Percentiles rank a stretch among this genome's conserved stretches.
These are phyloP conservation scores for Cochlearia excelsa DNA, from an alignment of 345 rosid genomes.

Conservation along the genomic window DNA sequence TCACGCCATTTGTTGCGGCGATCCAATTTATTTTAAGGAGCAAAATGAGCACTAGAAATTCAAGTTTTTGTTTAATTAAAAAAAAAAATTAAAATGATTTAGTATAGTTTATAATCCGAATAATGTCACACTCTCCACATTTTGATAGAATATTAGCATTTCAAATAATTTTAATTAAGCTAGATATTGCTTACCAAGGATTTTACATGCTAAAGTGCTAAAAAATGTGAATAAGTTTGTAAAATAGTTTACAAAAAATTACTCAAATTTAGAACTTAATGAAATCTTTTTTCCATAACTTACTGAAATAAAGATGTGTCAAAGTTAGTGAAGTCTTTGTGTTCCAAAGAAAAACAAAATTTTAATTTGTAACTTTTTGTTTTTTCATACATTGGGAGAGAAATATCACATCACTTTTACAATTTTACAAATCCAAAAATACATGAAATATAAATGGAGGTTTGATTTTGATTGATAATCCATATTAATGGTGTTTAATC, in stretches of 20 bases:
- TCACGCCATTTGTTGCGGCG: slow-evolving; percentile 35
- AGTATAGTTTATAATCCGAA: no score
- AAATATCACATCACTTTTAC: slow-evolving; percentile 12
- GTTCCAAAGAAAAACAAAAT: neutral
- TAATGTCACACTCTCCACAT: no score
- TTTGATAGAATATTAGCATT: no score
- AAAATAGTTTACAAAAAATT: slow-evolving; percentile 1
- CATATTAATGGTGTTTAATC: slow-evolving; percentile 18
- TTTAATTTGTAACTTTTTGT: neutral
- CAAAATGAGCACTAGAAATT: no score
- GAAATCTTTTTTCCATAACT: neutral
- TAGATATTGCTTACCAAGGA: no score
- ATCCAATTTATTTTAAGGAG: neutral
- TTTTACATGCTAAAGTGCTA: no score
- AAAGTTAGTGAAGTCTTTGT: no score
- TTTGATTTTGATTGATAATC: slow-evolving; percentile 18
- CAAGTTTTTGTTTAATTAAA: neutral
- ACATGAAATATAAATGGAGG: slow-evolving; percentile 16
- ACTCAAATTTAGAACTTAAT: neutral
- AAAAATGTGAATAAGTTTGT: neutral
- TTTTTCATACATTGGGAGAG: slow-evolving; percentile 3
- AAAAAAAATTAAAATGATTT: no score
- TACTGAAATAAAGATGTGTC: no score
- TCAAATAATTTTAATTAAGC: no score
- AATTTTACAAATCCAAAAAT: slow-evolving; percentile 6